phyloP scores from a whole-genome alignment of 192 early-diverging fungal species.

The Coemansia sp. region DNA sequence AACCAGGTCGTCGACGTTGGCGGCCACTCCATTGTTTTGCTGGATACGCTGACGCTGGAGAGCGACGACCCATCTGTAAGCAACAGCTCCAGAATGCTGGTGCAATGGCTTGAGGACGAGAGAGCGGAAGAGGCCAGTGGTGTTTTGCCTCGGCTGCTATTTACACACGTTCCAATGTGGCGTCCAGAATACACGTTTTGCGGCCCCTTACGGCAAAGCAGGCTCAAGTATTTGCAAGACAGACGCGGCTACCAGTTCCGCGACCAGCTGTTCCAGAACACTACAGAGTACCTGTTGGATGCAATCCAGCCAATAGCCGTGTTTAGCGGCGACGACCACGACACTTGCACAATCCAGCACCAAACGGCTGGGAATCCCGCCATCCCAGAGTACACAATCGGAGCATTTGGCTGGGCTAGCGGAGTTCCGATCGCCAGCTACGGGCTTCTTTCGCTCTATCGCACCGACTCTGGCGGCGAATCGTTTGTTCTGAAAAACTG shows the following conservation, averaged over 20 bases:
- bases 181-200: conserved; percentile 67
- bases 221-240: conserved; percentile 51
- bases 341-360: conserved; percentile 75
- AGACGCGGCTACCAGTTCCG: conserved; percentile 84
- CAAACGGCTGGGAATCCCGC: background rate
- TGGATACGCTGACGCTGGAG: conserved; percentile 77
- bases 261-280: conserved; percentile 66
- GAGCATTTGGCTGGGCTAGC: conserved; percentile 64
- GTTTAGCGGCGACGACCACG: conserved; percentile 94
- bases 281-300: conserved; percentile 61
- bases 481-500: conserved; percentile 57
- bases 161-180: conserved; percentile 86
- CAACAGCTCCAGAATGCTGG: conserved; percentile 11
- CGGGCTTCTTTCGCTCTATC: conserved; percentile 54
- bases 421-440: conserved; percentile 60
- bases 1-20: conserved; percentile 57
- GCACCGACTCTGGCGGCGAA: background rate
- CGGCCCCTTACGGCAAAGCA: conserved; percentile 63
- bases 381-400: conserved; percentile 58
- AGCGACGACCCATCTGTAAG: conserved; percentile 22
- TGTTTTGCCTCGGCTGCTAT: conserved; percentile 57
- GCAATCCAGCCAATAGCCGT: conserved; percentile 64
- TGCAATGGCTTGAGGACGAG: conserved; percentile 11
- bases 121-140: conserved; percentile 10
- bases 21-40: conserved; percentile 64